Percentiles rank a stretch among this genome's conserved stretches.
Conservation (phyloP, 768 basidiomycete species). For the Boletus sp. region DNA sequence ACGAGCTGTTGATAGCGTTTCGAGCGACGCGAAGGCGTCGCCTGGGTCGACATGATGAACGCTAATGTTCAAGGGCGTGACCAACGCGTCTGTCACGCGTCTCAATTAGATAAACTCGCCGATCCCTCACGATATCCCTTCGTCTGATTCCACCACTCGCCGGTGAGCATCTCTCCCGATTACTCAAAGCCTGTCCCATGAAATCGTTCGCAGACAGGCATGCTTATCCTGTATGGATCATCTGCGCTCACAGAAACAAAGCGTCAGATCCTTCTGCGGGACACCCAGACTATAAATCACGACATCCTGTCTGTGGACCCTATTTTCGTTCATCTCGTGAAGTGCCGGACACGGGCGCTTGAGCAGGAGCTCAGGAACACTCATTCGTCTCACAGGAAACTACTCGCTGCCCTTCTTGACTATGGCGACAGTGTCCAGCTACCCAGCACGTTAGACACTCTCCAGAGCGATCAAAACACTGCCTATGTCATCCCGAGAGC, state of each 20-base stretch:
- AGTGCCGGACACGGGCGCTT: constrained; percentile 45
- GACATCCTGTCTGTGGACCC: constrained; percentile 71
- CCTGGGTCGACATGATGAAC: constrained; percentile 15
- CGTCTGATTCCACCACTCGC: constrained; percentile 4
- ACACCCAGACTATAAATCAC: constrained; percentile 51
- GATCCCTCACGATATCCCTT: not conserved
- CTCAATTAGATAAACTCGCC: constrained; percentile 6
- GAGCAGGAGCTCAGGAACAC: constrained; percentile 46
- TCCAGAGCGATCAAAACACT: constrained; percentile 39
- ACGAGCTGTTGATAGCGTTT: constrained; percentile 36
- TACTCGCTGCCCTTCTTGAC: constrained; percentile 67
- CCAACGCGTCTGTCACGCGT: constrained; percentile 23
- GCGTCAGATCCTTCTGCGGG: constrained; percentile 59
- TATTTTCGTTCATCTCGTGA: constrained; percentile 83
- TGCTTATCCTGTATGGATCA: constrained; percentile 77
- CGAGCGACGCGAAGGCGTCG: constrained; percentile 36
- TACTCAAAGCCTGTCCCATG: not conserved
- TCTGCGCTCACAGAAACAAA: constrained; percentile 74
- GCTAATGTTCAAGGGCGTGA: constrained; percentile 3
- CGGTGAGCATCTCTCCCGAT: constrained; percentile 8
- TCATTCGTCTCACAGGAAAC: constrained; percentile 43
- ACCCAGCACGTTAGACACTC: constrained; percentile 37
- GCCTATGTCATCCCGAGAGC: constrained; percentile 77
- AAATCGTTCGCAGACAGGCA: constrained; percentile 30
- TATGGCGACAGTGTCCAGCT: constrained; percentile 79